phyloP scores from a whole-genome alignment of 148 eudicot genomes.

The Rhododendron vialii region DNA sequence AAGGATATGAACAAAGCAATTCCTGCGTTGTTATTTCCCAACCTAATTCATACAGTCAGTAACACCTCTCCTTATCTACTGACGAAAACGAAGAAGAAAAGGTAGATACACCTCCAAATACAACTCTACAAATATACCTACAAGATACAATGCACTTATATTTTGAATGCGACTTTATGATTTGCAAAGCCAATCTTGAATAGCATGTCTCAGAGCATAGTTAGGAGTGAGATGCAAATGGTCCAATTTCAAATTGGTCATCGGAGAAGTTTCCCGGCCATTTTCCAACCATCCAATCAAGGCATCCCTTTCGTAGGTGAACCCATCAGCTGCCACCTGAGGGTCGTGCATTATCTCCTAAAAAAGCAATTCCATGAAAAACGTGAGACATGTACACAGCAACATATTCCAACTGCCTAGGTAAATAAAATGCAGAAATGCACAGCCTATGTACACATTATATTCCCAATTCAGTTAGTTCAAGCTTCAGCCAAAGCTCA shows the following conservation, averaged over 20 bases:
- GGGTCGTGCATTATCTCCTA: conserved; percentile 93
- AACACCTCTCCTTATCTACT: neutral
- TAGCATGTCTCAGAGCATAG: conserved; percentile 54
- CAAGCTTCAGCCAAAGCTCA: neutral
- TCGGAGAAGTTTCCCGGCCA: conserved; percentile 79
- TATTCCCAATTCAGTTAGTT: neutral
- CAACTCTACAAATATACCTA: conserved; percentile 11
- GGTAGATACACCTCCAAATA: neutral
- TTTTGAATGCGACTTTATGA: conserved; percentile 13
- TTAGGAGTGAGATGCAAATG: conserved; percentile 74
- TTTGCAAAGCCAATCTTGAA: conserved; percentile 83
- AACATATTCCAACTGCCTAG: neutral
- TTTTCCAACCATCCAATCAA: conserved; percentile 61
- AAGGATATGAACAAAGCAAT: neutral
- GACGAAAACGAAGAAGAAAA: neutral
- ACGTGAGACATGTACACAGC: neutral
- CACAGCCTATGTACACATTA: neutral
- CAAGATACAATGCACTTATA: neutral
- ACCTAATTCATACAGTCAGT: neutral
- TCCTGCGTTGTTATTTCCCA: neutral
- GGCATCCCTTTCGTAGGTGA: conserved; percentile 77
- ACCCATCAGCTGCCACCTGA: conserved; percentile 86
- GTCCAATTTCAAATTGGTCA: conserved; percentile 73
- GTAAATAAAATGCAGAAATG: neutral
- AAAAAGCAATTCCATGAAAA: conserved; percentile 12